Percentiles rank a stretch among this genome's conserved stretches.
Evolutionary conservation across 2,329 filamentous ascomycete species (phyloP).

Genomic region (Calycina herbarum): DNA sequence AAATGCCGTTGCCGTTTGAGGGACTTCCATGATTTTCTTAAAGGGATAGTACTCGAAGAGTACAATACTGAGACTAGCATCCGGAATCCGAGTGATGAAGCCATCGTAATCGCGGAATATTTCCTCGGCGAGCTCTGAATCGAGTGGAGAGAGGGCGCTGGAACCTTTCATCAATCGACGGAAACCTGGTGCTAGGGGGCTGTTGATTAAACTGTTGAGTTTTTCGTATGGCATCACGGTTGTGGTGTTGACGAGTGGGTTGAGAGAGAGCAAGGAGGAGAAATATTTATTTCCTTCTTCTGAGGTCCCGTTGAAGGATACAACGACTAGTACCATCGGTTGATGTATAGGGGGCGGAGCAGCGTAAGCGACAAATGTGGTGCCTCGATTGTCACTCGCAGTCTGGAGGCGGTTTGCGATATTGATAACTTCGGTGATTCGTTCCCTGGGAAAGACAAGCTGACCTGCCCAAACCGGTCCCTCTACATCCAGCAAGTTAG

Average conservation of each 20-base stretch:
- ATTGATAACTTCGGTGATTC: slow-evolving; percentile 21
- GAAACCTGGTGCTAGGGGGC: slow-evolving; percentile 37
- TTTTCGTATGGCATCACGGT: slow-evolving; percentile 37
- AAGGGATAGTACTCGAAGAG: slow-evolving; percentile 27
- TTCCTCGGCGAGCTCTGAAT: slow-evolving; percentile 28
- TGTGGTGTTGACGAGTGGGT: slow-evolving; percentile 30
- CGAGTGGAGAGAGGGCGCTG: slow-evolving; percentile 39
- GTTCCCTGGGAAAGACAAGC: slow-evolving; percentile 19
- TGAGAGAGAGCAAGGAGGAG: slow-evolving; percentile 32
- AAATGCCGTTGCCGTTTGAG: slow-evolving; percentile 30
- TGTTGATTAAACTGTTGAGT: slow-evolving; percentile 39
- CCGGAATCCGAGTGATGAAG: slow-evolving; percentile 30
- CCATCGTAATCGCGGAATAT: slow-evolving; percentile 34
- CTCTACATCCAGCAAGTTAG: not conserved
- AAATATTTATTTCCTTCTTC: slow-evolving; percentile 35
- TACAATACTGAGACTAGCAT: slow-evolving; percentile 26
- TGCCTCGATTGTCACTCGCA: slow-evolving; percentile 12
- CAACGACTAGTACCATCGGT: slow-evolving; percentile 12
- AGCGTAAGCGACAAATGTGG: slow-evolving; percentile 11
- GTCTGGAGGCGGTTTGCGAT: slow-evolving; percentile 21
- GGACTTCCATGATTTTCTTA: slow-evolving; percentile 24
- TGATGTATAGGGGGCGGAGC: slow-evolving; percentile 17
- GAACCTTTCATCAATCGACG: slow-evolving; percentile 41
- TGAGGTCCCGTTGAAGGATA: slow-evolving; percentile 41
- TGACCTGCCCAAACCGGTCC: slow-evolving; percentile 14